phyloP scores from a whole-genome alignment of 148 eudicot genomes.

The Diospyros kaki region DNA sequence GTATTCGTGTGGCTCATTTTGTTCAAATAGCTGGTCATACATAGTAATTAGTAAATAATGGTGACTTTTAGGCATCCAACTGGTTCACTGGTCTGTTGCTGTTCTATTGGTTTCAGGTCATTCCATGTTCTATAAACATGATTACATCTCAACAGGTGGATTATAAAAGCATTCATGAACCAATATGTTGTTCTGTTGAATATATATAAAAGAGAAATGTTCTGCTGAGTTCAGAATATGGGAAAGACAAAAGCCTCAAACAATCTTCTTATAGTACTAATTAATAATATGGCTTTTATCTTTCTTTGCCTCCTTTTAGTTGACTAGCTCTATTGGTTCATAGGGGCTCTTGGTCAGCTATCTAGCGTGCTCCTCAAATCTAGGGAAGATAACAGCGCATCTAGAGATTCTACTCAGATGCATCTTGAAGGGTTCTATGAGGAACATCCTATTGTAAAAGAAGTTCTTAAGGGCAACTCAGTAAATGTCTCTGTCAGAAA shows the following conservation, averaged over 20 bases:
- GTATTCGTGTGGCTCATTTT: background rate
- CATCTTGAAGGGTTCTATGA: conserved; percentile 60
- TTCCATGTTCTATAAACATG: background rate
- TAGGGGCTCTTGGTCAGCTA: conserved; percentile 60
- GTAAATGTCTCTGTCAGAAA: conserved; percentile 52
- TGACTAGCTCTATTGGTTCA: conserved; percentile 8
- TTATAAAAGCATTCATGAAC: background rate
- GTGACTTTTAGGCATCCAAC: background rate
- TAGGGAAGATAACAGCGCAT: conserved; percentile 30
- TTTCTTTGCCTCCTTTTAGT: background rate
- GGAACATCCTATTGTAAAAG: conserved; percentile 60
- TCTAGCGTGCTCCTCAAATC: conserved; percentile 42
- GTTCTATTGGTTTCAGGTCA: background rate
- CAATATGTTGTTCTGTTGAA: background rate
- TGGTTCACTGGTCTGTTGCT: background rate
- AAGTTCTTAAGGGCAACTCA: conserved; percentile 40
- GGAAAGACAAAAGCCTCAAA: background rate
- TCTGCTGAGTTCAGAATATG: background rate
- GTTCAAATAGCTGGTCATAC: background rate
- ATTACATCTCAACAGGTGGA: background rate
- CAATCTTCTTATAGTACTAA: background rate
- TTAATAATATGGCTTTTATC: background rate
- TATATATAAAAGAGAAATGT: background rate
- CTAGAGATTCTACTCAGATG: conserved; percentile 29
- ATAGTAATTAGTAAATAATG: background rate